Evolutionary conservation across 495 filamentous ascomycete species (phyloP), one percentile per base, ranked within the genome.

Genomic region (Pseudevernia furfuracea): DNA sequence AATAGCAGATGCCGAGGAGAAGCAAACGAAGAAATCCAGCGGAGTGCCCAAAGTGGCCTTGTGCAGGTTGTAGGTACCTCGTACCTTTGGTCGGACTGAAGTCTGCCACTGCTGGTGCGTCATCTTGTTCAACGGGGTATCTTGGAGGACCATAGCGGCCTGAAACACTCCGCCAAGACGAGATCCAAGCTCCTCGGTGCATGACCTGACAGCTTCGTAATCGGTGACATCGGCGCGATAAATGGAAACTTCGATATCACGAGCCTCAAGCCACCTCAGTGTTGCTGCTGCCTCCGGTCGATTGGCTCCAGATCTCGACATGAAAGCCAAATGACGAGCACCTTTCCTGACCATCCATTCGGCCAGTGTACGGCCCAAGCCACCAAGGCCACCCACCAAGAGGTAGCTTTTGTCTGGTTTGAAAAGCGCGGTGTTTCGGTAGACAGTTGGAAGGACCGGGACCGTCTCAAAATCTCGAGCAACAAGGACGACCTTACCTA

Each of bases 351-450:
- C 80, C 80, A 88, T 83, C 82, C 81, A 85, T 3, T 74, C 73
- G 1, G 81, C 71, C 57, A 87, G 73, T 38, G 78, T 77, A 59
- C 79, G 73, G 19, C 84, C 84, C 7, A 87, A 73, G 43, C 84
- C 85, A 34, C 84, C 85, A 19, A 85, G 78, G 25, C 85, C 83
- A 28, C 85, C 84, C 60, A 82, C 76, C 9, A 88, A 70, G n/a
- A 88, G 73, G 67, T 87, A 87, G 2, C 79, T 77, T 6, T 77
- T 81, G 36, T 56, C 57, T 5, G 60, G 43, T 4, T 64, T 68
- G 82, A 74, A 17, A 70, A 69, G 38, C 37, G 32, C 43, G 17
- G 44, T 63, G 17, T 64, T 63, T 15, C 59, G 58, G 25, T 64
- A 63, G 21, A 59, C 52, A 32, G 52, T 36, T 48, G 55, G 56